phyloP scores from a whole-genome alignment of 2,329 filamentous ascomycete genomes.

The Epichloe sp. region DNA sequence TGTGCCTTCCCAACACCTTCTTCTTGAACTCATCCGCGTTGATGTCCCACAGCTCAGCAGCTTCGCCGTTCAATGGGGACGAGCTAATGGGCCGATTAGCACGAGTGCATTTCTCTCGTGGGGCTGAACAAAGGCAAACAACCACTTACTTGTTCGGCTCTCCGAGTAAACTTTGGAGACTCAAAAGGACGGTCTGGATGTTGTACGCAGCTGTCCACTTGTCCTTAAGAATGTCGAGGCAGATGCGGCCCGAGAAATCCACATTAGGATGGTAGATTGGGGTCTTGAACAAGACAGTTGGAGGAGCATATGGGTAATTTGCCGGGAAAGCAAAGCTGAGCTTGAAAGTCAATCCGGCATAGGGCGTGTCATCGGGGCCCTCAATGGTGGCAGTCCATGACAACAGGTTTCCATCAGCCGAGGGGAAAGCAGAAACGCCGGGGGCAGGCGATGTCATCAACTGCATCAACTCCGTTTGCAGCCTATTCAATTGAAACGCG shows the following conservation, averaged over 20 bases:
- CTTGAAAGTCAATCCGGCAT: constrained; percentile 79
- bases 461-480: constrained; percentile 96
- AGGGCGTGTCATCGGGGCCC: constrained; percentile 83
- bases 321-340: constrained; percentile 80
- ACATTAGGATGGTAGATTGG: constrained; percentile 99
- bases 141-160: constrained; percentile 89
- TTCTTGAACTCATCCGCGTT: constrained; percentile 78
- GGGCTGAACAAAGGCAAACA: background rate
- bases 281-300: constrained; percentile 91
- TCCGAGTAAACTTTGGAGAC: constrained; percentile 84
- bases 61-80: constrained; percentile 89
- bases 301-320: constrained; percentile 87
- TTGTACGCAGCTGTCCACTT: constrained; percentile 99
- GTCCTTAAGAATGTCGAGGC: constrained; percentile 94
- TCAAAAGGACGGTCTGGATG: constrained; percentile 82
- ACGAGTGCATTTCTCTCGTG: background rate
- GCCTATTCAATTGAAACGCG: constrained; percentile 34
- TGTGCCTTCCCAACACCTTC: constrained; percentile 50
- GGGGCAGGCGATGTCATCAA: constrained; percentile 92
- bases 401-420: constrained; percentile 77
- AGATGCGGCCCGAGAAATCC: constrained; percentile 93
- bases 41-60: constrained; percentile 90
- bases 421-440: constrained; percentile 89
- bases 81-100: constrained; percentile 40
- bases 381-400: constrained; percentile 90